Evolutionary conservation across 257 asterid species (phyloP).

Genomic region (Fraxinus excelsior): DNA sequence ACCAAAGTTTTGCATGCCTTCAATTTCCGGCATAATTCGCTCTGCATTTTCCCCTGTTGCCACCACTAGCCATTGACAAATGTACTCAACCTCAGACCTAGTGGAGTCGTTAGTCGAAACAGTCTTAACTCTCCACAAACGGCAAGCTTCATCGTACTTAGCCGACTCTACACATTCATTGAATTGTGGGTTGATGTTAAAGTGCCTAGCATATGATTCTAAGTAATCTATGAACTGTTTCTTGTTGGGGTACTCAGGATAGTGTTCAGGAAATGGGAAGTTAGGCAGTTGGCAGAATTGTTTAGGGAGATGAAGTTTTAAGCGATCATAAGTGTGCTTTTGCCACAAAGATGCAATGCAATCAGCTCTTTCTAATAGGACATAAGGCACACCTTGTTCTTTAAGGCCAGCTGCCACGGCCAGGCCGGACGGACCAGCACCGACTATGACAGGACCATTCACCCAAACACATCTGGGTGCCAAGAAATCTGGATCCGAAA

Average conservation of each 20-base stretch:
- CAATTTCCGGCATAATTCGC: constrained; percentile 25
- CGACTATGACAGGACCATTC: constrained; percentile 27
- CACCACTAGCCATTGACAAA: constrained; percentile 34
- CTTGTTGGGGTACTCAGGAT: constrained; percentile 40
- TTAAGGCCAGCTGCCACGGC: constrained; percentile 44
- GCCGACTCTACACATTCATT: constrained; percentile 34
- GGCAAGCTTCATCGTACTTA: constrained; percentile 20
- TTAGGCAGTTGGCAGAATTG: constrained; percentile 41
- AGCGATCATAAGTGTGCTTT: constrained; percentile 41
- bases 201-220: constrained; percentile 29
- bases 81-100: constrained; percentile 23
- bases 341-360: constrained; percentile 52
- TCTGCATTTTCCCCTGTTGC: constrained; percentile 40
- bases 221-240: constrained; percentile 36
- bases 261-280: constrained; percentile 31
- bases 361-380: constrained; percentile 34
- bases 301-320: constrained; percentile 43
- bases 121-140: constrained; percentile 33
- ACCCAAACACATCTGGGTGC: constrained; percentile 12
- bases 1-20: constrained; percentile 30
- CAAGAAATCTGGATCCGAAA: background rate
- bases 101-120: background rate
- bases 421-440: constrained; percentile 51
- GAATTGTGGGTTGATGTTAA: constrained; percentile 31
- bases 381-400: constrained; percentile 28